Base-by-base conservation (phyloP, 2,329 filamentous ascomycete genomes). In the Penicillium sumatraense region DNA sequence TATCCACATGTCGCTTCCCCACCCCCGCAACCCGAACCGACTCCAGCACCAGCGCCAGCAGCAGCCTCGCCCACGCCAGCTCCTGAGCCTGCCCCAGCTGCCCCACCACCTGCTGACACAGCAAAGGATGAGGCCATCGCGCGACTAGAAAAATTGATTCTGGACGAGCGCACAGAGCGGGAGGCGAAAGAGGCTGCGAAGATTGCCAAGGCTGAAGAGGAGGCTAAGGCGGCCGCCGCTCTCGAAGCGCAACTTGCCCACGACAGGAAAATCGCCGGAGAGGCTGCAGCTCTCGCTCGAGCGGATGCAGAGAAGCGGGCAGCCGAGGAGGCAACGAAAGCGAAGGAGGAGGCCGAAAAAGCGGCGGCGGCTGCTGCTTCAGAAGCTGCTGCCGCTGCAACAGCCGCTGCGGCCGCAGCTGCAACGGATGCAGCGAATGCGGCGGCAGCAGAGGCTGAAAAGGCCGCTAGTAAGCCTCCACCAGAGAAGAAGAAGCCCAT, bases 401-500 rank as follows among this genome's bases (percentile, higher is more conserved):
- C 70, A 5, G 68, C 68, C n/a, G 74, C 71, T n/a, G 72, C 69
- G 31, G 72, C 71, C 16, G 72, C 68, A 9, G 64, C 66, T 13
- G 67, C 63, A 10, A 65, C 67, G 6, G 68, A 69, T 29, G 69
- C 68, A 36, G 70, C 70, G 18, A 67, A 66, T 21, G 69, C 69
- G 0, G 70, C 74, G 8, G 61, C 72, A 44, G 68, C 65, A 41
- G 69, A 68, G 23, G 69, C 70, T 68, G 6, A 69, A 63, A 24
- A 67, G 66, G 50, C 50, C 24, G 40, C 40, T 4, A n/a, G 13
- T 10, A 10, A 23, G 33, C 24, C 62, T 60, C 16, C 73, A n/a
- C 78, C 83, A n/a, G 79, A 81, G 53, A 81, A 81, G 62, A 89
- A 91, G 72, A 81, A 86, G 40, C 90, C 90, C 2, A 90, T 96